A percentile compares a stretch with the other conserved stretches of the same genome.
Evolutionary conservation across 108 stramenopile species (phyloP).

Genomic region (Pelagomonas calceolata): DNA sequence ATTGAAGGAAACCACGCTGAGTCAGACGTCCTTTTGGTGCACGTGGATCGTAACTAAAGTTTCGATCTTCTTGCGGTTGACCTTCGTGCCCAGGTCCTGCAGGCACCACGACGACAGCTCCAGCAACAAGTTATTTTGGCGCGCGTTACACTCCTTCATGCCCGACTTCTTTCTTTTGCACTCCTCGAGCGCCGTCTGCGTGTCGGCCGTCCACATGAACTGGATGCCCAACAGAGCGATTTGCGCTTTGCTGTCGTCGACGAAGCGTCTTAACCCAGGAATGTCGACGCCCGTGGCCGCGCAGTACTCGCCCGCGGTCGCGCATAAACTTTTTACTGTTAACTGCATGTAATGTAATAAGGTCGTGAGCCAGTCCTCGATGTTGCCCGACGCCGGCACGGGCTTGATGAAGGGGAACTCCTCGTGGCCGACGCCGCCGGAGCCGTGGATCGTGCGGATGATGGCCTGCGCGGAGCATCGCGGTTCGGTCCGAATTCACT

Average conservation of each 20-base stretch:
- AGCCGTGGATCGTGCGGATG: slow-evolving; percentile 62
- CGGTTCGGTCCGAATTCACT: no score
- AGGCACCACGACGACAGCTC: slow-evolving; percentile 79
- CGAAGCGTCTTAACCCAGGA: slow-evolving; percentile 56
- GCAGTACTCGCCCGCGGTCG: slow-evolving; percentile 53
- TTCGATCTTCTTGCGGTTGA: slow-evolving; percentile 77
- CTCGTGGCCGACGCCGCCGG: slow-evolving; percentile 60
- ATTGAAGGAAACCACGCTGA: no score
- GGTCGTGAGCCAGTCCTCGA: slow-evolving; percentile 77
- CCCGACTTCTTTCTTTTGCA: slow-evolving; percentile 62
- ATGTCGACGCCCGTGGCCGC: slow-evolving; percentile 48
- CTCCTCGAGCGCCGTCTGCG: slow-evolving; percentile 63
- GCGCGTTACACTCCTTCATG: slow-evolving; percentile 64
- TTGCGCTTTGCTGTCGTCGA: slow-evolving; percentile 66
- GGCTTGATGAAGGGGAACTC: slow-evolving; percentile 51
- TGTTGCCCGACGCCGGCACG: slow-evolving; percentile 69
- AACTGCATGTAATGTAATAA: slow-evolving; percentile 61
- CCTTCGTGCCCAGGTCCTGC: slow-evolving; percentile 65
- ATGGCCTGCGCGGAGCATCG: no score
- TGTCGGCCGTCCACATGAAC: slow-evolving; percentile 72
- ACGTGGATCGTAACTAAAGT: slow-evolving; percentile 82
- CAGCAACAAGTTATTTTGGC: slow-evolving; percentile 51
- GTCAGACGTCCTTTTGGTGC: slow-evolving; percentile 75
- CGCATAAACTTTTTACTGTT: slow-evolving; percentile 63
- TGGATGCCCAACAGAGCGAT: slow-evolving; percentile 78